These are phyloP conservation scores for Zygosaccharomyces gambellarensis DNA, from an alignment of 805 yeast species.

Conservation along the genomic window DNA sequence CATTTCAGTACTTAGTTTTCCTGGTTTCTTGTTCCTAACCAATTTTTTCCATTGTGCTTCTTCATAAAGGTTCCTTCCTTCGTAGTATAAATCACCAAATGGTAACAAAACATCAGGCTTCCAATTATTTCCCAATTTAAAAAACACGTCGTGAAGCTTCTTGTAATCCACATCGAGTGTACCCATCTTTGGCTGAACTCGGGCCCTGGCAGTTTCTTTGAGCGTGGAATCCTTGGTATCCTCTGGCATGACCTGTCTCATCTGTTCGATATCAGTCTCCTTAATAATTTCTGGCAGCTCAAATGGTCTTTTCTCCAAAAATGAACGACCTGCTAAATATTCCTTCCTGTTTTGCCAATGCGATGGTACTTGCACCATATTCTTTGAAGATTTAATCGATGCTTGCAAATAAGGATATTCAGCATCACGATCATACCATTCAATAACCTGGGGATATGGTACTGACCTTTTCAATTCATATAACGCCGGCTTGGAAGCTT, in stretches of 20 bases:
- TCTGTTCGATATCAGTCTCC: constrained; percentile 80
- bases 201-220: constrained; percentile 71
- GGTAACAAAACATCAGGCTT: constrained; percentile 57
- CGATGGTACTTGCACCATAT: constrained; percentile 68
- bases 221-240: constrained; percentile 44
- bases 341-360: constrained; percentile 84
- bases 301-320: constrained; percentile 65
- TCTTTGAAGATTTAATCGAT: constrained; percentile 57
- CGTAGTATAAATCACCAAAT: constrained; percentile 76
- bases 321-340: constrained; percentile 60
- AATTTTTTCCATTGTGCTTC: constrained; percentile 32
- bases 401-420: constrained; percentile 67
- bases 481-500: constrained; percentile 54
- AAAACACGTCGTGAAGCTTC: constrained; percentile 79
- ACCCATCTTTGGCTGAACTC: constrained; percentile 88
- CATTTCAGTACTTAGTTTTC: constrained; percentile 57
- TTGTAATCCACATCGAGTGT: constrained; percentile 80
- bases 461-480: constrained; percentile 61
- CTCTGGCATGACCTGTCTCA: constrained; percentile 55
- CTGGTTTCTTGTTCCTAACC: constrained; percentile 53
- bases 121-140: constrained; percentile 59
- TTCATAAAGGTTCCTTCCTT: constrained; percentile 61
- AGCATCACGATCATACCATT: constrained; percentile 86
- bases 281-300: constrained; percentile 71
- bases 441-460: constrained; percentile 65